These are phyloP conservation scores for Tripterygium wilfordii DNA, from an alignment of 177 flowering plant species.

Conservation along the genomic window DNA sequence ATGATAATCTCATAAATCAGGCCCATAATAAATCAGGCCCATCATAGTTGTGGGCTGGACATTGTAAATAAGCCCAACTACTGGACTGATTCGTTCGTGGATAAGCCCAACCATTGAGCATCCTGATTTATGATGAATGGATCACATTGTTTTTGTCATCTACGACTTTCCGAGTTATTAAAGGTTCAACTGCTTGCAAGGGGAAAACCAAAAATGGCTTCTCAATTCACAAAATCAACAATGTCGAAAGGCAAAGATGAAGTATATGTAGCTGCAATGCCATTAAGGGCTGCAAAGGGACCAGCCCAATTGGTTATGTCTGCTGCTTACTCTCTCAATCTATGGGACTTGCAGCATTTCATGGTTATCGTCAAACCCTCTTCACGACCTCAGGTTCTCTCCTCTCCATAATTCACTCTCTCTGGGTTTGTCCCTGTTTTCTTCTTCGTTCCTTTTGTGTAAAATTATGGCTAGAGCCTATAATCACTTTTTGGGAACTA, in stretches of 20 bases:
- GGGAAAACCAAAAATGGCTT: neutral
- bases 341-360: constrained; percentile 78
- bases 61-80: no score
- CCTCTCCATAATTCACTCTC: neutral
- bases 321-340: constrained; percentile 51
- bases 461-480: no score
- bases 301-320: constrained; percentile 69
- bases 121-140: no score
- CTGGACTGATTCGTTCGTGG: no score
- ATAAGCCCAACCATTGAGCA: no score
- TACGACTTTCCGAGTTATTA: no score
- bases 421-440: neutral
- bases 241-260: constrained; percentile 26
- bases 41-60: no score
- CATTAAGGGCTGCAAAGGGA: constrained; percentile 62
- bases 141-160: neutral
- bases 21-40: no score
- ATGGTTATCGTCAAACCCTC: constrained; percentile 66
- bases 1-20: no score
- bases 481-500: no score
- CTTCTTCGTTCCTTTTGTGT: neutral
- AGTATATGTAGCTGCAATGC: constrained; percentile 63
- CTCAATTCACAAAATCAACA: constrained; percentile 1
- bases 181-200: neutral
- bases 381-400: constrained; percentile 23